phyloP scores from a whole-genome alignment of 495 filamentous ascomycete species.

The Pseudotulostoma volvatum region DNA sequence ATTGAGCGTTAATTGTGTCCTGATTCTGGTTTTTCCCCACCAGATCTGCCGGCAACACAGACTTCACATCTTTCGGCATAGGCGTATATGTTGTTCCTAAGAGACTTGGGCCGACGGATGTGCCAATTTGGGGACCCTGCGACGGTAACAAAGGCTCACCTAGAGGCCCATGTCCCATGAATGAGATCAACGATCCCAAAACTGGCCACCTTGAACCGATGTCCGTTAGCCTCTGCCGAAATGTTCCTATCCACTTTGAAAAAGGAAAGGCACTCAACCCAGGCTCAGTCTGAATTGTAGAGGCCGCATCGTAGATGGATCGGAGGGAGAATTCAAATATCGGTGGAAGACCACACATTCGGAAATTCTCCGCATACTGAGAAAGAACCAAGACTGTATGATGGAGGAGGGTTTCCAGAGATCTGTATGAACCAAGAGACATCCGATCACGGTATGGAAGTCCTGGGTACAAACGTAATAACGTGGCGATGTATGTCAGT shows the following conservation, averaged over 20 bases:
- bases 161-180: slow-evolving; percentile 19
- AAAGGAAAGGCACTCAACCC: slow-evolving; percentile 25
- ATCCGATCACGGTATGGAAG: slow-evolving; percentile 16
- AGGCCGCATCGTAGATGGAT: slow-evolving; percentile 25
- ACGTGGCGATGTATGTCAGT: slow-evolving; percentile 28
- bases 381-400: slow-evolving; percentile 27
- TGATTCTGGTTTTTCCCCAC: not conserved
- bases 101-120: not conserved
- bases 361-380: slow-evolving; percentile 31
- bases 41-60: not conserved
- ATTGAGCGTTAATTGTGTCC: not conserved
- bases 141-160: slow-evolving; percentile 5
- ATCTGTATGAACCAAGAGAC: not conserved
- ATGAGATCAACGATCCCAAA: slow-evolving; percentile 18
- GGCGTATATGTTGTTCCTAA: not conserved
- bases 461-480: slow-evolving; percentile 28
- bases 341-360: slow-evolving; percentile 30
- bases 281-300: slow-evolving; percentile 17
- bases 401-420: slow-evolving; percentile 24
- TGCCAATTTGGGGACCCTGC: slow-evolving; percentile 4
- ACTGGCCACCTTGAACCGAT: slow-evolving; percentile 22
- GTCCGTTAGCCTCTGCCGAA: slow-evolving; percentile 16
- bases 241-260: slow-evolving; percentile 22
- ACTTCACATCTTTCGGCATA: not conserved
- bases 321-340: slow-evolving; percentile 27